Base-by-base conservation (phyloP, 345 rosid species). In the Eucalyptus polyanthemos region DNA sequence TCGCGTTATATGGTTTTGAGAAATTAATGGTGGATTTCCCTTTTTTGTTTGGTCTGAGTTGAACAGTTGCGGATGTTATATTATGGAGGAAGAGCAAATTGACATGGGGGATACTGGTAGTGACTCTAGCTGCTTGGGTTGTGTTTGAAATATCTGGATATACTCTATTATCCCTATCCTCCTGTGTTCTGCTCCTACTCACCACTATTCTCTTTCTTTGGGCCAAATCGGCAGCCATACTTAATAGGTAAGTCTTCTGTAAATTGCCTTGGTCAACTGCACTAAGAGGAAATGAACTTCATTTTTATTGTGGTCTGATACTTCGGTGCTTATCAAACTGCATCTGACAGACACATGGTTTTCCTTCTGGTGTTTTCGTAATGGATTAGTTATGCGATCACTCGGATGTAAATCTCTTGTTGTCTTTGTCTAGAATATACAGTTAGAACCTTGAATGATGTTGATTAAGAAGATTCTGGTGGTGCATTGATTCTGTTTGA, bases 191-290 rank as follows among this genome's bases (percentile, higher is more conserved):
- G 40, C 96, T 97, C 87, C 98, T 98, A 88, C 97, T 98, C 86
- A 80, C 92, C 88, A 91, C 92, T 90, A 95, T 96, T 92, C 95
- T 98, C 81, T 97, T 98, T 88, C 91, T 97, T 65, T 98, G 99
- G 99, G 96, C 99, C 92, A 98, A 97, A 96, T 96, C 99, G 89
- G 99, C 99, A 27, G 94, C 99, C 56, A 92, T 96, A 92, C 98
- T 98, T 89, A 97, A 96, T 91, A 89, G 99, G 99, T 96, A 93
- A 89, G 22, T 76, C 47, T 76, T 53, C 88, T 87, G 13, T 85
- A 80, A 42, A 89, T 40, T 72, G 58, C 45, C 69, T 53, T 53
- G 24, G 29, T 50, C 37, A 86, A 72, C 27, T 37, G 81, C 45
- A 19, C 60, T 11, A 42, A 42, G 49, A 6, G 25, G 40, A 86